These are phyloP conservation scores for Ballota nigra DNA, from an alignment of 257 asterid genomes.

Conservation along the genomic window DNA sequence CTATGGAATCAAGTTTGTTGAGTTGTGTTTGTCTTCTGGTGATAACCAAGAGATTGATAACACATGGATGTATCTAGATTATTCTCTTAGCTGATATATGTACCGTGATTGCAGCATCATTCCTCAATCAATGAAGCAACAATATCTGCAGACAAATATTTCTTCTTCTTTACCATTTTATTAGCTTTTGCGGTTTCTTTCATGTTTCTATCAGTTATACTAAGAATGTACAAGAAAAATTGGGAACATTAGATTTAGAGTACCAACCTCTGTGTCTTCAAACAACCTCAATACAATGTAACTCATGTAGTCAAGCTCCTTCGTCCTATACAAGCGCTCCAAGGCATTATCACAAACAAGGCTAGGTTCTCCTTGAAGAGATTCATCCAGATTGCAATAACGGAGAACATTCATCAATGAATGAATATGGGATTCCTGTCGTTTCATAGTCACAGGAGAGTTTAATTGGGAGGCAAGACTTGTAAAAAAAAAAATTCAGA, in stretches of 20 bases:
- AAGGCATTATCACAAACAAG: constrained; percentile 83
- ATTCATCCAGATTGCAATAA: constrained; percentile 93
- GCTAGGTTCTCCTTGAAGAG: constrained; percentile 86
- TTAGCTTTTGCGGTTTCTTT: neutral
- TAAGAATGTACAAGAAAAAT: neutral
- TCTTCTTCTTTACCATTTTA: too few species aligned
- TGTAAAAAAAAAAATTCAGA: constrained; percentile 6
- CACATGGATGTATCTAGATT: neutral
- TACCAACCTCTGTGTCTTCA: constrained; percentile 88
- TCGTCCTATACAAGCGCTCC: constrained; percentile 79
- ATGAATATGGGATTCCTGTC: constrained; percentile 97
- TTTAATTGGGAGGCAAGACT: constrained; percentile 10
- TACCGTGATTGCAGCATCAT: too few species aligned
- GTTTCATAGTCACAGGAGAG: constrained; percentile 21
- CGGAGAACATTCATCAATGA: constrained; percentile 98
- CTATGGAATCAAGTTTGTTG: neutral
- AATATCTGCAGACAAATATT: too few species aligned
- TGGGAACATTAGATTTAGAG: constrained; percentile 12
- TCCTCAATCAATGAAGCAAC: too few species aligned
- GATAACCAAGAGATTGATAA: neutral
- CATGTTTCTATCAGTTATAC: neutral
- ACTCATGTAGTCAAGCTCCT: constrained; percentile 99
- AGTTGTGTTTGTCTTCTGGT: neutral
- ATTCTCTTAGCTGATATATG: too few species aligned
- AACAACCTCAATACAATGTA: constrained; percentile 90